Base-by-base conservation (phyloP, 768 basidiomycete species). In the Rhizopogon salebrosus region DNA sequence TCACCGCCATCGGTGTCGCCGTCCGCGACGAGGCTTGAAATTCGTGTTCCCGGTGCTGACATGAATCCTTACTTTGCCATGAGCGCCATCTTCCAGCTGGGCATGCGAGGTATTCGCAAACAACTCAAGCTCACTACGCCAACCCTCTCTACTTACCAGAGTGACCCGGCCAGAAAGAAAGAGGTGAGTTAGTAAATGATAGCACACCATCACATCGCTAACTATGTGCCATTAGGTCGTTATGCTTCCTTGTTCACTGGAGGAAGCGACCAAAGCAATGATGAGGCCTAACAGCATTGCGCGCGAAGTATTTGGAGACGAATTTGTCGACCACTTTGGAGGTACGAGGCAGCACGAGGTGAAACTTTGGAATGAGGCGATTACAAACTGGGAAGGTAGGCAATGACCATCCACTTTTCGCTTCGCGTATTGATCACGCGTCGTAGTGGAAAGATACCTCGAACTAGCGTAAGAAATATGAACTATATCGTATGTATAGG, bases 301-400 rank as follows among this genome's bases (percentile, higher is more conserved):
- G 2, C 79, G 97, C 29, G 87, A 94, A 63, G 75, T 92, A 38
- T 83, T 98, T 52, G 95, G 95, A 0, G 74, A 93, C 62, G 84
- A 83, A 22, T 97, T 98, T 62, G 91, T 98, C 1, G 91, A 98
- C 14, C 97, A 99, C 65, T 95, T 82, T 62, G 92, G 89, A 3
- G 95, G 93, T 7, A 98, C 97, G n/a, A 82, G 95, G 61, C 81
- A 92, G 66, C 89, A 98, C 65, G 94, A 95, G 65, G 84, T 95
- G 52, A 83, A 76, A 49, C 61, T 89, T 23, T 95, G 90, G 87
- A 88, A 92, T 59, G 80, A 85, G 60, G 91, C 92, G 2, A 92
- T 95, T 36, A 97, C 95, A 10, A 87, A 81, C 65, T 98, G 92
- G 94, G 95, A 95, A 80, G 82, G 93, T 92, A 61, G 60, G 83